Base-by-base conservation (phyloP, 768 basidiomycete genomes). In the Tephrocybe sp. region DNA sequence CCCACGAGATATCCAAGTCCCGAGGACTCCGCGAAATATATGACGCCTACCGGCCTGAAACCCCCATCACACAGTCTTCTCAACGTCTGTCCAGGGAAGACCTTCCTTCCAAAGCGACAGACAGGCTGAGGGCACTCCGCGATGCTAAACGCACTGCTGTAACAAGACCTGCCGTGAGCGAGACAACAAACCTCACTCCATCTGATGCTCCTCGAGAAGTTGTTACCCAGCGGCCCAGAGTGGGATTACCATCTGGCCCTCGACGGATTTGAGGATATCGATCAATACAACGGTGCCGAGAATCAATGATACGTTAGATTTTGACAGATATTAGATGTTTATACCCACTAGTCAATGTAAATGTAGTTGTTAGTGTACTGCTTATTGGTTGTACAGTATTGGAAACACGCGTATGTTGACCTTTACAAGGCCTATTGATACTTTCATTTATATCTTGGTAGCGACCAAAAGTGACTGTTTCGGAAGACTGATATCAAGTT, bases 61-160 rank as follows among this genome's bases (percentile, higher is more conserved):
- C 59, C n/a, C 18, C 47, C 24, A 36, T 34, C 25, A 37, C 43
- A 11, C 45, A 42, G 12, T n/a, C 45, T 16, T 13, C 45, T 24
- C 48, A 46, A 16, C 55, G 51, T 24, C 32, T 13, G 16, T 40
- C 6, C 24, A 27, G 38, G 25, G 8, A 12, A n/a, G 57, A 63
- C 15, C 41, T 34, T 21, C 59, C 66, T 11, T 74, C 71, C 8
- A 73, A 64, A 54, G 73, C 75, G 6, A 66, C 69, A 1, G 70
- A 80, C 52, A 73, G 80, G 27, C 62, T 82, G 44, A 78, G 71
- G 60, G 76, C 75, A 16, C 52, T 82, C 18, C 70, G 82, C 18
- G 78, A 80, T 50, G 76, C 74, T 22, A 79, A 74, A 60, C 74
- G 77, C 9, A 61, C 58, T 16, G 69, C 44, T 27, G 18, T 36